Evolutionary conservation across 1,284 basidiomycete species (phyloP).

Genomic region (Trichosporon ovoides): DNA sequence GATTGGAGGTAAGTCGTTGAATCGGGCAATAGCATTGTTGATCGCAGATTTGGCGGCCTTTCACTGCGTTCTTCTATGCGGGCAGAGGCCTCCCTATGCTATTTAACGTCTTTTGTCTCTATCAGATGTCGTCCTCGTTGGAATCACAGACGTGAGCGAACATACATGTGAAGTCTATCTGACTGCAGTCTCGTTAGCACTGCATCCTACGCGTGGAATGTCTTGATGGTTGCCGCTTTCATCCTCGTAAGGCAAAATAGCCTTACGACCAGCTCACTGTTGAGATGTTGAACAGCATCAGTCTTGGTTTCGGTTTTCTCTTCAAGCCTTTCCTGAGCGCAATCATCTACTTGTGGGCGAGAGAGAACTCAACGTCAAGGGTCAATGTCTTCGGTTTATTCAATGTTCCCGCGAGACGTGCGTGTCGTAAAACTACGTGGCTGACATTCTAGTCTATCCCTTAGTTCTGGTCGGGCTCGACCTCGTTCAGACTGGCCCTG

Average conservation of each 20-base stretch:
- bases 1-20: neutral
- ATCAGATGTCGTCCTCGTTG: constrained; percentile 42
- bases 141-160: constrained; percentile 37
- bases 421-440: constrained; percentile 12
- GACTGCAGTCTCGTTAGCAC: neutral
- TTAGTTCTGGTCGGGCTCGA: constrained; percentile 40
- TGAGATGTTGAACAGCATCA: constrained; percentile 32
- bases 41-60: constrained; percentile 36
- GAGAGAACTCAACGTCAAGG: constrained; percentile 40
- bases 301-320: constrained; percentile 35
- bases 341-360: constrained; percentile 45
- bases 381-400: constrained; percentile 46
- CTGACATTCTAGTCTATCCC: constrained; percentile 38
- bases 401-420: constrained; percentile 43
- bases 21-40: too few species aligned
- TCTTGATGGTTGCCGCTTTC: constrained; percentile 32
- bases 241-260: constrained; percentile 25
- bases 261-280: neutral
- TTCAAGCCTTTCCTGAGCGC: constrained; percentile 43
- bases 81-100: constrained; percentile 38
- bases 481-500: constrained; percentile 34
- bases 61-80: constrained; percentile 42
- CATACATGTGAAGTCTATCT: neutral
- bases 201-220: constrained; percentile 41
- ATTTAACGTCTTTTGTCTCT: constrained; percentile 45